Percentiles rank a stretch among this genome's conserved stretches.
phyloP scores from a whole-genome alignment of 2,329 filamentous ascomycete genomes.

The Hypoxylon sp. region DNA sequence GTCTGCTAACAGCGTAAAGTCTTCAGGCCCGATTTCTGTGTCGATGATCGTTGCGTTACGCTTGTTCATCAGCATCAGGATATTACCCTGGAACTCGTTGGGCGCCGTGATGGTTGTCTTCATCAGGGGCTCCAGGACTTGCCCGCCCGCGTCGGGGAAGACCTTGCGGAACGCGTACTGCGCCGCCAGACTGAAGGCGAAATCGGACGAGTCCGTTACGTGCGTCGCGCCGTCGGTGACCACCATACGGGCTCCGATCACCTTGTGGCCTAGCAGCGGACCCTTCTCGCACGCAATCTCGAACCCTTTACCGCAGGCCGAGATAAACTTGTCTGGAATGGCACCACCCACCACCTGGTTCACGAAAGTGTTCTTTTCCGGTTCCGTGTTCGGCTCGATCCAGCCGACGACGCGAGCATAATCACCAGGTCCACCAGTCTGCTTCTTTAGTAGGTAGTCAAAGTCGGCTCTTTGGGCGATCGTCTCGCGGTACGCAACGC shows the following conservation, averaged over 20 bases:
- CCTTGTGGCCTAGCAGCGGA: slow-evolving; percentile 89
- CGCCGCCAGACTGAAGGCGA: slow-evolving; percentile 92
- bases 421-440: slow-evolving; percentile 94
- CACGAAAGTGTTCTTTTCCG: slow-evolving; percentile 83
- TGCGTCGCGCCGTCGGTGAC: slow-evolving; percentile 97
- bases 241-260: slow-evolving; percentile 89
- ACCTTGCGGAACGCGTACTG: slow-evolving; percentile 97
- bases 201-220: slow-evolving; percentile 96
- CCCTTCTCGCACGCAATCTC: slow-evolving; percentile 82
- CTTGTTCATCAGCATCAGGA: slow-evolving; percentile 96
- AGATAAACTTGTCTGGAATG: slow-evolving; percentile 95
- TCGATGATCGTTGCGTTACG: slow-evolving; percentile 93
- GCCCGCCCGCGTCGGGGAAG: slow-evolving; percentile 80
- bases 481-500: slow-evolving; percentile 96
- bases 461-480: slow-evolving; percentile 82
- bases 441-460: slow-evolving; percentile 93
- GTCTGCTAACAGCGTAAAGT: slow-evolving; percentile 91
- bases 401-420: slow-evolving; percentile 91
- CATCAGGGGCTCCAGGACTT: slow-evolving; percentile 95
- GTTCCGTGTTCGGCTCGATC: slow-evolving; percentile 81
- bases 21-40: slow-evolving; percentile 90
- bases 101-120: slow-evolving; percentile 97
- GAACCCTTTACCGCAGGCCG: slow-evolving; percentile 96
- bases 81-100: slow-evolving; percentile 95
- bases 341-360: slow-evolving; percentile 86